Base-by-base conservation (phyloP, 495 filamentous ascomycete species). In the Aspergillus hancockii region DNA sequence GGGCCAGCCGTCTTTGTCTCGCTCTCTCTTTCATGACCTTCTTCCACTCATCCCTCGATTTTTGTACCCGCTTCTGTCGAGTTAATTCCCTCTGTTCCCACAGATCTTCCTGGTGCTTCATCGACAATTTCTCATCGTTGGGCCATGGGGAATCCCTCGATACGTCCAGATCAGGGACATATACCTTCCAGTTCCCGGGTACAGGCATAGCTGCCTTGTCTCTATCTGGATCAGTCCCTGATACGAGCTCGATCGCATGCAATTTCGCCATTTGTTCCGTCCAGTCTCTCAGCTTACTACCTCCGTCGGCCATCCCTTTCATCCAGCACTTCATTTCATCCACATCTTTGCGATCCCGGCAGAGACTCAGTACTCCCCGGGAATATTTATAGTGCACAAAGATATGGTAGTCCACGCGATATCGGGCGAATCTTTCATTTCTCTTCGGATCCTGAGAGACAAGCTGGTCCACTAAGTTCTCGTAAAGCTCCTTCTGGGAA, bases 351-450 rank as follows among this genome's bases (percentile, higher is more conserved):
- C 58, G 55, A 22, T 70, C 60, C 10, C 70, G 72, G 36, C 71
- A 74, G 23, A 75, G 50, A 3, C 57, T 63, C 12, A 76, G 46
- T 1, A 67, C 50, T 1, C 66, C 63, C 4, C 67, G 57, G 12
- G 58, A 57, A 7, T 57, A 19, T 12, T 75, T 55, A 22, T 69
- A 68, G 52, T 78, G 75, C 40, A 72, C 64, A 7, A 67, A 70
- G 25, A 75, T 68, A 50, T 78, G 75, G 32, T 63, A 74, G 41
- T 75, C 74, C 1, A 70, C 61, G 23, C 65, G 59, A 38, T 75
- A 75, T 25, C 64, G 69, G 8, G 74, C 74, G 51, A 71, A 68
- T 3, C 62, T 52, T 0, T 63, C 49, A 14, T 61, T 61, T 0
- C 54, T 23, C 10, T 66, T 49, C 0, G 59, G 46, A 31, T 67